Evolutionary conservation across 2,329 filamentous ascomycete genomes (phyloP).

Genomic region (Penicillium griseofulvum): DNA sequence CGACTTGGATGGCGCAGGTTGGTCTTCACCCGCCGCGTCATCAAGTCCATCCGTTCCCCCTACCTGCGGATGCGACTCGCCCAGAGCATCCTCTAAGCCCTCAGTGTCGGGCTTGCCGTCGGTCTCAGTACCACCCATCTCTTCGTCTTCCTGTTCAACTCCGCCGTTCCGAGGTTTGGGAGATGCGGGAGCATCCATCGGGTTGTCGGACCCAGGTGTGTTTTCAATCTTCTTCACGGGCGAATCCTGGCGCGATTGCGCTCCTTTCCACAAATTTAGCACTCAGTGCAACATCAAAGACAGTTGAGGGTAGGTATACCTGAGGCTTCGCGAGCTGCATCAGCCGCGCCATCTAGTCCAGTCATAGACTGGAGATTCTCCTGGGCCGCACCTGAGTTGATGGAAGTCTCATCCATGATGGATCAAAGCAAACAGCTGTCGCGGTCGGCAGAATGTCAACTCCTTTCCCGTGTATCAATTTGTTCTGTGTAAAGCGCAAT

Average conservation of each 20-base stretch:
- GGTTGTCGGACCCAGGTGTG: slow-evolving; percentile 55
- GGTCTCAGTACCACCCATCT: slow-evolving; percentile 67
- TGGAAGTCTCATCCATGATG: slow-evolving; percentile 40
- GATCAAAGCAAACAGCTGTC: slow-evolving; percentile 28
- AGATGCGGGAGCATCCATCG: slow-evolving; percentile 66
- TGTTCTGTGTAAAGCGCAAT: slow-evolving; percentile 14
- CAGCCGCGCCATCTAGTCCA: slow-evolving; percentile 30
- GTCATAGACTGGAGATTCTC: slow-evolving; percentile 29
- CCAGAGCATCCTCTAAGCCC: slow-evolving; percentile 47
- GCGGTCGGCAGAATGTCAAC: slow-evolving; percentile 31
- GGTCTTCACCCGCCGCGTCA: slow-evolving; percentile 49
- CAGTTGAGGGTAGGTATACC: slow-evolving; percentile 27
- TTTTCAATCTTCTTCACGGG: slow-evolving; percentile 31
- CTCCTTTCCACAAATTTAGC: slow-evolving; percentile 25
- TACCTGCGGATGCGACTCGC: slow-evolving; percentile 42
- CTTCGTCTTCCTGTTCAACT: slow-evolving; percentile 66
- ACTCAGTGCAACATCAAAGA: slow-evolving; percentile 13
- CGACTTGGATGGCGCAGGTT: slow-evolving; percentile 70
- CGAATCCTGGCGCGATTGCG: slow-evolving; percentile 35
- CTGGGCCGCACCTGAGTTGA: slow-evolving; percentile 25
- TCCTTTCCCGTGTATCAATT: slow-evolving; percentile 29
- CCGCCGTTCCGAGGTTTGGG: slow-evolving; percentile 61
- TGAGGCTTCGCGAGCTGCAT: slow-evolving; percentile 29
- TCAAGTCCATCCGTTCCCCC: slow-evolving; percentile 41
- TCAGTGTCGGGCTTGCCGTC: slow-evolving; percentile 48